Conservation (phyloP, 768 basidiomycete genomes). For the Mycena crocata region DNA sequence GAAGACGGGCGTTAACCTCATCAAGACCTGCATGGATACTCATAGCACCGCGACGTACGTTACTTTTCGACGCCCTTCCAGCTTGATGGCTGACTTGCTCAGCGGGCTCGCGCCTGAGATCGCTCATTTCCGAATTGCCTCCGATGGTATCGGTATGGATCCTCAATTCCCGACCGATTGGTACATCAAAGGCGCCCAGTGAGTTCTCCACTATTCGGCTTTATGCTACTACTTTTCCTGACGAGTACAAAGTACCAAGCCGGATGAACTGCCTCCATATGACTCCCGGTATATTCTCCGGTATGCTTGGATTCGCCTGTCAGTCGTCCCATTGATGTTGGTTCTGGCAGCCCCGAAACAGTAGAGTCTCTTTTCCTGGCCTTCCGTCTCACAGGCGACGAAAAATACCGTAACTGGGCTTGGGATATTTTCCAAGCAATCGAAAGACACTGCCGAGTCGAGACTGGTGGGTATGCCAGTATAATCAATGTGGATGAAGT, state of each 20-base stretch:
- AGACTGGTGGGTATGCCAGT: conserved; percentile 86
- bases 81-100: conserved; percentile 1
- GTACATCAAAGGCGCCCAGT: conserved; percentile 91
- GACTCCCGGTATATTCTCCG: conserved; percentile 96
- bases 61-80: not conserved
- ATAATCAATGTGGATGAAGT: conserved; percentile 87
- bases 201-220: conserved; percentile 34
- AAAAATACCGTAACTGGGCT: conserved; percentile 82
- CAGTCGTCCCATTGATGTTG: not conserved
- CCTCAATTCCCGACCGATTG: conserved; percentile 71
- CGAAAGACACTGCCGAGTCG: conserved; percentile 80
- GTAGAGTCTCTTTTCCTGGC: conserved; percentile 94
- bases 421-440: conserved; percentile 94
- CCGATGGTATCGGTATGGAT: conserved; percentile 62
- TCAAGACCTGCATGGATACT: conserved; percentile 90
- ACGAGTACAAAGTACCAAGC: conserved; percentile 37
- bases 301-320: conserved; percentile 42
- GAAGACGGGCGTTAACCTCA: conserved; percentile 81
- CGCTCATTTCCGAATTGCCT: conserved; percentile 81
- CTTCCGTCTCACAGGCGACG: conserved; percentile 89
- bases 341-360: conserved; percentile 80
- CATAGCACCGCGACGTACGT: conserved; percentile 86
- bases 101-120: conserved; percentile 93
- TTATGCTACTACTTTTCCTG: not conserved
- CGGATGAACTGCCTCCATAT: conserved; percentile 63